A percentile compares a stretch with the other conserved stretches of the same genome.
phyloP scores from a whole-genome alignment of 73 alveolate genomes.

The Tetrahymena malaccensis region DNA sequence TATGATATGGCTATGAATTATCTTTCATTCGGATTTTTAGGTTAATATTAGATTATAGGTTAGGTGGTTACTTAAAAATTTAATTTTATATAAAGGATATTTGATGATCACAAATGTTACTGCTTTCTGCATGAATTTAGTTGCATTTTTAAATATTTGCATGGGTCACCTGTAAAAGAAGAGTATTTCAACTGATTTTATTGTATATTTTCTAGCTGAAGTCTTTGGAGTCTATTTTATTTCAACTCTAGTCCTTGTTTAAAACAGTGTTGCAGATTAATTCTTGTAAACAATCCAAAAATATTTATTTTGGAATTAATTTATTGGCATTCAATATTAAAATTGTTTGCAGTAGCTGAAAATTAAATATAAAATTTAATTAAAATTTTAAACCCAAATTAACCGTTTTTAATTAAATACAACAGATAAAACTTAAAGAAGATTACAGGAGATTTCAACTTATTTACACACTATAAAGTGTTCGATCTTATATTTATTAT shows the following conservation, averaged over 20 bases:
- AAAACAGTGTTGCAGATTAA: conserved; percentile 23
- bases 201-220: conserved; percentile 30
- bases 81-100: not conserved
- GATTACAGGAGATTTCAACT: conserved; percentile 12
- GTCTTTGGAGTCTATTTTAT: conserved; percentile 38
- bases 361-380: too few relatives aligned
- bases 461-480: conserved; percentile 26
- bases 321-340: too few relatives aligned
- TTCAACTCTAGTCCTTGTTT: conserved; percentile 17
- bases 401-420: not conserved
- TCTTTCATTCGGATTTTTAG: conserved; percentile 35
- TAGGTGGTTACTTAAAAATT: not conserved
- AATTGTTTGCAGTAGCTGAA: not conserved
- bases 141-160: conserved; percentile 8
- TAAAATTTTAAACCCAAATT: not conserved
- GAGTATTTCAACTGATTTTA: conserved; percentile 26
- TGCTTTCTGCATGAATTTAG: conserved; percentile 25
- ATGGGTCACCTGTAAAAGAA: conserved; percentile 15
- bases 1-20: conserved; percentile 32
- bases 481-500: conserved; percentile 8
- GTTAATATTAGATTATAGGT: not conserved
- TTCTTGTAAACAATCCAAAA: not conserved
- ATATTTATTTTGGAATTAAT: too few relatives aligned
- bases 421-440: not conserved
- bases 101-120: conserved; percentile 37